Evolutionary conservation across 1,284 basidiomycete species (phyloP).

Genomic region (Coriolopsis trogii): DNA sequence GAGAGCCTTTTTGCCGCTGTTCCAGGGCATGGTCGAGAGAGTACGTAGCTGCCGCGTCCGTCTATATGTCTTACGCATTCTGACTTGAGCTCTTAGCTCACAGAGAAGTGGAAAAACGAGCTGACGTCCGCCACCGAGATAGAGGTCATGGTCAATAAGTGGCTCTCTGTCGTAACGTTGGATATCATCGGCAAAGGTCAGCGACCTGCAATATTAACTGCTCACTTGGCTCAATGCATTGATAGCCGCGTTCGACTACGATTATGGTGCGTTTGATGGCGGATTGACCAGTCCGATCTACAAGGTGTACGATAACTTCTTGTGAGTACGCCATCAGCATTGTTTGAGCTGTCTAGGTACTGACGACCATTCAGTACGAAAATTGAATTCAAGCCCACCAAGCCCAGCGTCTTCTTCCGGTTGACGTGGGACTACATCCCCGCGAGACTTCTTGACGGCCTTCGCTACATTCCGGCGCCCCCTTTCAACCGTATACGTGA

Average conservation of each 20-base stretch:
- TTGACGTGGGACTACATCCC: constrained; percentile 33
- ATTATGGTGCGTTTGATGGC: constrained; percentile 20
- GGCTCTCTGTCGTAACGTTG: constrained; percentile 32
- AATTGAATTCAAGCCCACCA: constrained; percentile 26
- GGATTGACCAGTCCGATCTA: constrained; percentile 24
- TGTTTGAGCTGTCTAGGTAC: too few relatives aligned
- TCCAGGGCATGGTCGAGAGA: constrained; percentile 19
- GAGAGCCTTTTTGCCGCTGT: constrained; percentile 27
- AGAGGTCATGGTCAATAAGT: constrained; percentile 12
- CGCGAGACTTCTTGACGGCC: constrained; percentile 18
- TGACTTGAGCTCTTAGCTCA: constrained; percentile 5
- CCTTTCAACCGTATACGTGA: constrained; percentile 30
- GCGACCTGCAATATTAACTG: background rate
- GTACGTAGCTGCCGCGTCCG: background rate
- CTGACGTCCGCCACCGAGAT: background rate
- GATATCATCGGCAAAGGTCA: constrained; percentile 34
- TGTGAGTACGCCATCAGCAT: constrained; percentile 26
- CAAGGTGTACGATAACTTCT: constrained; percentile 32
- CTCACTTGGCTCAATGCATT: background rate
- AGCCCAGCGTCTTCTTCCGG: constrained; percentile 24
- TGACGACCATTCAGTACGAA: background rate
- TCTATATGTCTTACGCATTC: background rate
- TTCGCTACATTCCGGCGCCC: constrained; percentile 30
- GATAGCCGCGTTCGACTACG: constrained; percentile 30
- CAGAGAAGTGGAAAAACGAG: constrained; percentile 22